Evolutionary conservation across 805 yeast genomes (phyloP).

Genomic region (Maudiozyma turicensis): DNA sequence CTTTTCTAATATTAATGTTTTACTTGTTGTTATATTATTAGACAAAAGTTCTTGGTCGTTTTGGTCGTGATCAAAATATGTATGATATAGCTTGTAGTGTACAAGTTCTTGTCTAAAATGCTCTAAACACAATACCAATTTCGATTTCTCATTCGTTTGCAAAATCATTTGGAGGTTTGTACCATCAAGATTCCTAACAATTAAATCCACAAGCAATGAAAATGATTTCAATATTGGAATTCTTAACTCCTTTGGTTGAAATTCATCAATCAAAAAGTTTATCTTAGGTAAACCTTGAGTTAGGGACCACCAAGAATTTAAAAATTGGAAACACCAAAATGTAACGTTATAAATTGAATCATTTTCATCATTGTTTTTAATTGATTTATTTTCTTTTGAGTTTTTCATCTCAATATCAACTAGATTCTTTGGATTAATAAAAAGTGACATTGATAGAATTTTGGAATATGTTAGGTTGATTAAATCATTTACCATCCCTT

Average conservation of each 20-base stretch:
- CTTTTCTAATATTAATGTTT: slow-evolving; percentile 7
- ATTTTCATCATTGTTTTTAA: slow-evolving; percentile 2
- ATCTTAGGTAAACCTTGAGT: slow-evolving; percentile 21
- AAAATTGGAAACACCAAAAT: slow-evolving; percentile 25
- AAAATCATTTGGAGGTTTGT: slow-evolving; percentile 9
- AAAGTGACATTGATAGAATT: slow-evolving; percentile 17
- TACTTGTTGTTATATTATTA: background rate
- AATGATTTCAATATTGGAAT: slow-evolving; percentile 19
- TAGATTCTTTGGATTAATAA: slow-evolving; percentile 16
- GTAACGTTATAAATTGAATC: slow-evolving; percentile 11
- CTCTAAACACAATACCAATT: slow-evolving; percentile 13
- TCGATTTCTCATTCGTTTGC: slow-evolving; percentile 1
- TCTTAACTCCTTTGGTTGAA: slow-evolving; percentile 18
- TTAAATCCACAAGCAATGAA: slow-evolving; percentile 12
- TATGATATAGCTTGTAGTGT: slow-evolving; percentile 20
- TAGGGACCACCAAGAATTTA: slow-evolving; percentile 25
- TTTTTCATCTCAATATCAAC: background rate
- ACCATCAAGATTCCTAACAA: slow-evolving; percentile 17
- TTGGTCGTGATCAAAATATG: slow-evolving; percentile 13
- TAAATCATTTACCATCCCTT: slow-evolving; percentile 7
- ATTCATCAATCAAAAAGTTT: slow-evolving; percentile 20
- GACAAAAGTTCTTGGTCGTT: slow-evolving; percentile 5
- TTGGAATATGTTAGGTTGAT: slow-evolving; percentile 12
- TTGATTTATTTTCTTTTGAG: slow-evolving; percentile 4
- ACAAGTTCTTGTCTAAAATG: slow-evolving; percentile 16